Percentiles rank a stretch among this genome's conserved stretches.
These are phyloP conservation scores for Crepidotus variabilis DNA, from an alignment of 768 basidiomycete genomes.

Conservation along the genomic window DNA sequence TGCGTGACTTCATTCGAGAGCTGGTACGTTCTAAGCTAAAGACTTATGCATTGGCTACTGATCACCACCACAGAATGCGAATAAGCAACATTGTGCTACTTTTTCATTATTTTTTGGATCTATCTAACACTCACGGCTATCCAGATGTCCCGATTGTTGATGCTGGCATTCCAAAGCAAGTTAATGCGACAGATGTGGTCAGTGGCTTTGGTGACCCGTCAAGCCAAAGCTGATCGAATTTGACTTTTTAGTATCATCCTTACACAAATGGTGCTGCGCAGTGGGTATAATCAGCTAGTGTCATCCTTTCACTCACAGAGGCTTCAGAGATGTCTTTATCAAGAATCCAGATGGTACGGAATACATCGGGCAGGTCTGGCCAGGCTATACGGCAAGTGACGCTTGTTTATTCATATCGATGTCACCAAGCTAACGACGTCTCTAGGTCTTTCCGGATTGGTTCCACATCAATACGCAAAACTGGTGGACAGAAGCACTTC, in stretches of 20 bases:
- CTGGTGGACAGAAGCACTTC: conserved; percentile 30
- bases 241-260: conserved; percentile 53
- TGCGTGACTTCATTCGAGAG: conserved; percentile 49
- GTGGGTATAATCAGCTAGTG: conserved; percentile 28
- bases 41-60: neutral
- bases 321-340: conserved; percentile 59
- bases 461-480: conserved; percentile 25
- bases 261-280: conserved; percentile 58
- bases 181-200: conserved; percentile 62
- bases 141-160: conserved; percentile 71
- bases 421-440: neutral
- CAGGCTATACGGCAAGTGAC: conserved; percentile 57
- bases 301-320: conserved; percentile 1
- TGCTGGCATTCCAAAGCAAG: conserved; percentile 52
- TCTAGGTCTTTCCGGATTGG: conserved; percentile 28
- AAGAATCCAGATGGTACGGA: conserved; percentile 72
- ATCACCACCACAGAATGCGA: conserved; percentile 15
- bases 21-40: conserved; percentile 29
- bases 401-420: neutral
- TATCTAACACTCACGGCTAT: neutral
- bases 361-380: conserved; percentile 77
- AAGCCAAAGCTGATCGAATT: neutral
- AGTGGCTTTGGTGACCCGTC: conserved; percentile 20
- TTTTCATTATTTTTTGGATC: too few relatives aligned
- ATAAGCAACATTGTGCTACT: conserved; percentile 41